Base-by-base conservation (phyloP, 371 early-diverging fungal species). In the Mortierella sp. region DNA sequence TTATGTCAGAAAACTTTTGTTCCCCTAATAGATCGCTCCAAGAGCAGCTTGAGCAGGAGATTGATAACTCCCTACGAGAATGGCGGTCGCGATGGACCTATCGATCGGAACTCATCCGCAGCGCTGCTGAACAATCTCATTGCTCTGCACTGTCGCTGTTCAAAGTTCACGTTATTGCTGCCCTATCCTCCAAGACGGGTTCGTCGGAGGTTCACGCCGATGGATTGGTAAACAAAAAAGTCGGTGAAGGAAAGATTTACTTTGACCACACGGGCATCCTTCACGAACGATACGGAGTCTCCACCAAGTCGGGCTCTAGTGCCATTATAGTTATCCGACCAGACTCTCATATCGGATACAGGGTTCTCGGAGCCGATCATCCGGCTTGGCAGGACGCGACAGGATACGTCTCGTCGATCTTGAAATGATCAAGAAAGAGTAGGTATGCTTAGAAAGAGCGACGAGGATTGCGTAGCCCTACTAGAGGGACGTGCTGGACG, bases 381-480 rank as follows among this genome's bases (percentile, higher is more conserved):
- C 14, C 62, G 14, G 72, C 79, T 7, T 77, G 79, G 79, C 50
- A 59, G 23, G 79, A 77, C 62, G 79, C 72, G 2, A 66, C 72
- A 19, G 48, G 64, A 26, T 77, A 76, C 59, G 48, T 75, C 0
- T 44, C 57, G 1, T 61, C 68, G 3, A 61, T 76, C 58, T 53
- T 76, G 30, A 61, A 59, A 9, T 37, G 37, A 37, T 37, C 37
- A 9, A 37, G 37, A 37, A 9, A 37, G 37, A 37, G 37, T n/a
- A n/a, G n/a, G n/a, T n/a, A n/a, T n/a, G n/a, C n/a, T n/a, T n/a
- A 37, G 37, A 37, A 9, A 37, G 37, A 37, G 37, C 3, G 37
- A 37, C 5, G 37, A 37, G 37, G 37, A 9, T 37, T 37, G 37
- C 37, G 37, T 37, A 9, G 37, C 37, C 37, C 37, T 37, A 9